Evolutionary conservation across 1,284 basidiomycete genomes (phyloP), one percentile per base, ranked within the genome.

Genomic region (Cutaneotrichosporon curvatum): DNA sequence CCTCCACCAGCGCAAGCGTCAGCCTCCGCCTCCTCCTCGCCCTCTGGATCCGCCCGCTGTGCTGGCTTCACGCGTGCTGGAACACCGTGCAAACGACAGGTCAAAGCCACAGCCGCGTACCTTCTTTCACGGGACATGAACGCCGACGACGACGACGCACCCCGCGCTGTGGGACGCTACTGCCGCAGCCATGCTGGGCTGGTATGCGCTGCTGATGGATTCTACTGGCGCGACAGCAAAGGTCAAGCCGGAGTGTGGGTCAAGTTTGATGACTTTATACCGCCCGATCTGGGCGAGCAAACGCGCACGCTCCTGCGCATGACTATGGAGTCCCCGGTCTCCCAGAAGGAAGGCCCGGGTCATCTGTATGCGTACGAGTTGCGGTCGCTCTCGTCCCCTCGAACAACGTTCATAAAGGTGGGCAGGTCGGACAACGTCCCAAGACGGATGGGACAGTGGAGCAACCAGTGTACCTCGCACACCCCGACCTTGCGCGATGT

Each of bases 311-410:
- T 70, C n/a, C 46, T 72, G 19, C 49, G 68, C 6, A 62, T 65
- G 50, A 67, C 67, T 2, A 72, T 72, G 71, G 71, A 72, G 47
- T 65, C 62, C 35, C 50, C 57, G 2, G 45, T 72, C 15, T 67
- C 66, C 2, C 51, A 52, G 23, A 68, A 66, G 64, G 71, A 72
- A 33, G 40, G 50, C 10, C 57, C 65, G 1, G 71, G 71, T 1
- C 71, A 62, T 43, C 55, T 72, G 5, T 72, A 72, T 47, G 67
- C 62, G 3, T 72, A 72, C 47, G 71, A 72, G 44, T 50, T 72
- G 28, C 54, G 65, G 50, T 61, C 63, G 41, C 53, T 70, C 9
- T 62, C 59, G 3, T 32, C 50, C 6, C 34, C 15, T 0, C 16
- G 14, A 6, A 53, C 63, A 8, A 51, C 58, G 0, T 71, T 57